These are phyloP conservation scores for Amylostereum chailletii DNA, from an alignment of 1,284 basidiomycete genomes.

Conservation along the genomic window DNA sequence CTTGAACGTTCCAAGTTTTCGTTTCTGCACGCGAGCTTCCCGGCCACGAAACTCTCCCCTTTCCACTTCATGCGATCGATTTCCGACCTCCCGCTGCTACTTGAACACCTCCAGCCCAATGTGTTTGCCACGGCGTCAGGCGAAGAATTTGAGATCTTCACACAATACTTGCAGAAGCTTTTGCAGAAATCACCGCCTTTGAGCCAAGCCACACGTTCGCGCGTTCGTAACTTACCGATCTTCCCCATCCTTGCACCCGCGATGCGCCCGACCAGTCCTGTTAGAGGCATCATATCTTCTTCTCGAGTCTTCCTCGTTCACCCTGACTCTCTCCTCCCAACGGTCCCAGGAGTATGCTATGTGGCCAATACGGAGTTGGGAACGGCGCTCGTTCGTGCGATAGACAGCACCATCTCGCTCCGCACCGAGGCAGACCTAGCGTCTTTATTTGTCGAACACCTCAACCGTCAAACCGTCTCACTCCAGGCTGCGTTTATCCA, in stretches of 20 bases:
- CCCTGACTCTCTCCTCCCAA: not conserved
- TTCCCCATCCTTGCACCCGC: not conserved
- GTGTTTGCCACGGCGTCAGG: not conserved
- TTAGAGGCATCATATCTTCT: not conserved
- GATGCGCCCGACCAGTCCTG: not conserved
- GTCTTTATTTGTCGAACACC: not conserved
- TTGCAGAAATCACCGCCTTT: not conserved
- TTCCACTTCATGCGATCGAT: not conserved
- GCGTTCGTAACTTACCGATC: not conserved
- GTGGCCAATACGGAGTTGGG: not conserved
- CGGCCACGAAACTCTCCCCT: not conserved
- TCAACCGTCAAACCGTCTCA: not conserved
- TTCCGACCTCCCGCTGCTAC: not conserved
- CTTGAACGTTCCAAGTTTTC: not conserved
- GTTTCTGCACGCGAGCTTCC: not conserved
- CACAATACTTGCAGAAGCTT: not conserved
- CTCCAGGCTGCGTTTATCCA: not conserved
- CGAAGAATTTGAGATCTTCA: not conserved
- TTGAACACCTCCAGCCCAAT: not conserved
- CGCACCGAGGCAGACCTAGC: not conserved
- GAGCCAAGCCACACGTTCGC: not conserved
- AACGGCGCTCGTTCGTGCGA: not conserved
- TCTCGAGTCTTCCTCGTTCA: not conserved
- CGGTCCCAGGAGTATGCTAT: not conserved
- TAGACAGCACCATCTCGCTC: not conserved